Base-by-base conservation (phyloP, 2,329 filamentous ascomycete species). In the Penicillium sp. region DNA sequence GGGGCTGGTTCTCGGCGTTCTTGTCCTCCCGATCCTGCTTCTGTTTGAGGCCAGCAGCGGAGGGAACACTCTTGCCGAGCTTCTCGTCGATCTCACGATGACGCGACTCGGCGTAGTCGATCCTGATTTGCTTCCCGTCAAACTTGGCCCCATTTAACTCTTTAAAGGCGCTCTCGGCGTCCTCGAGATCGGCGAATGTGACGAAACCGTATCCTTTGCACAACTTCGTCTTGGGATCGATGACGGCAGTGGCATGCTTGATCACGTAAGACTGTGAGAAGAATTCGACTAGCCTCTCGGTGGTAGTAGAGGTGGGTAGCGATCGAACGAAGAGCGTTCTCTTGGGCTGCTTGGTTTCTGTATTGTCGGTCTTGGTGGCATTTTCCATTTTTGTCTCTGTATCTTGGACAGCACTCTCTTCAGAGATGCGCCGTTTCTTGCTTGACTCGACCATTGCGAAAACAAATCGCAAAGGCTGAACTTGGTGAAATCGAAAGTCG, bases 131-230 rank as follows among this genome's bases (percentile, higher is more conserved):
- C 59, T 85, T 83, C 16, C 90, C 91, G 40, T 89, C 81, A 58
- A 95, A 80, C 22, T 81, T 73, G 37, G 85, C 77, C 52, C 87
- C 87, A 68, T 95, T 82, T 63, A 96, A 80, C 66, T 94, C 86
- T 47, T 85, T 80, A 64, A 87, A 80, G 14, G 93, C 94, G 54
- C 84, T 80, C 55, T 84, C 75, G 10, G 91, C 90, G 74, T 98
- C 93, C 56, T 96, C 90, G 24, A 86, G 80, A 65, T 98, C 93
- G 59, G 90, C 88, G 62, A 98, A 93, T 2, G 93, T 97, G 47
- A 98, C 91, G 69, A 98, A 98, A 43, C 93, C 93, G 68, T 89
- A 98, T 14, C 93, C 91, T 64, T 88, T 86, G 11, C 89, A 96
- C 58, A 84, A 75, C 64, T 95, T 95, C 1, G 90, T 95, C 55